These are phyloP conservation scores for Neonectria hederae DNA, from an alignment of 2,329 filamentous ascomycete species.

Conservation along the genomic window DNA sequence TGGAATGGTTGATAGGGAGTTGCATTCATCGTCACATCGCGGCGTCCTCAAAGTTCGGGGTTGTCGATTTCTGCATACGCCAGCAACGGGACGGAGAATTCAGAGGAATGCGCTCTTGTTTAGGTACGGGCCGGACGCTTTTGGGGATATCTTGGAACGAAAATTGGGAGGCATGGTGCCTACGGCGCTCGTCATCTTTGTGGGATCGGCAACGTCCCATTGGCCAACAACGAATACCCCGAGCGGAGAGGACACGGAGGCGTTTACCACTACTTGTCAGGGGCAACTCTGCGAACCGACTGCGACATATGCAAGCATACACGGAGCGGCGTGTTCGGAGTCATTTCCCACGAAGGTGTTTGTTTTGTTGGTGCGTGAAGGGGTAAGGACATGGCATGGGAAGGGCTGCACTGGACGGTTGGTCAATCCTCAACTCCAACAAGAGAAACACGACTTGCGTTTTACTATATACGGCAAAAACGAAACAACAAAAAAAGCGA, in stretches of 20 bases:
- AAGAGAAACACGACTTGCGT: constrained; percentile 30
- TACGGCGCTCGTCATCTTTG: constrained; percentile 30
- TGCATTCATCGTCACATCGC: constrained; percentile 41
- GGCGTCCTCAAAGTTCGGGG: constrained; percentile 35
- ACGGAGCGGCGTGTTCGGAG: constrained; percentile 33
- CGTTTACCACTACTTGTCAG: constrained; percentile 35
- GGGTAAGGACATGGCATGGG: constrained; percentile 27
- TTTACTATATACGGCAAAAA: constrained; percentile 33
- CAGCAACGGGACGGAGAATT: constrained; percentile 22
- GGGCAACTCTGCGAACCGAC: constrained; percentile 33
- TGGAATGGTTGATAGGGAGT: constrained; percentile 37
- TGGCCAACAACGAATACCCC: constrained; percentile 38
- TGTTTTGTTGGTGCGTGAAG: constrained; percentile 34
- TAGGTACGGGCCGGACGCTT: constrained; percentile 28
- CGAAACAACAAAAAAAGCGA: constrained; percentile 32
- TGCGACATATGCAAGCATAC: constrained; percentile 37
- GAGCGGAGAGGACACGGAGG: constrained; percentile 37
- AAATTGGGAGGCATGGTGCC: constrained; percentile 31
- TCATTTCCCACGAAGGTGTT: constrained; percentile 34
- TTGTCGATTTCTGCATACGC: constrained; percentile 37
- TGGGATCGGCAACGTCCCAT: constrained; percentile 27
- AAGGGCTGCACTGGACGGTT: constrained; percentile 26
- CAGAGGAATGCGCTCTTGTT: constrained; percentile 17
- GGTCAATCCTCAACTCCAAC: constrained; percentile 24
- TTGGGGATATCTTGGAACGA: constrained; percentile 25